Evolutionary conservation across 164 flowering plant species (phyloP), one percentile per base, ranked within the genome.

Genomic region (Umbilicus rupestris): DNA sequence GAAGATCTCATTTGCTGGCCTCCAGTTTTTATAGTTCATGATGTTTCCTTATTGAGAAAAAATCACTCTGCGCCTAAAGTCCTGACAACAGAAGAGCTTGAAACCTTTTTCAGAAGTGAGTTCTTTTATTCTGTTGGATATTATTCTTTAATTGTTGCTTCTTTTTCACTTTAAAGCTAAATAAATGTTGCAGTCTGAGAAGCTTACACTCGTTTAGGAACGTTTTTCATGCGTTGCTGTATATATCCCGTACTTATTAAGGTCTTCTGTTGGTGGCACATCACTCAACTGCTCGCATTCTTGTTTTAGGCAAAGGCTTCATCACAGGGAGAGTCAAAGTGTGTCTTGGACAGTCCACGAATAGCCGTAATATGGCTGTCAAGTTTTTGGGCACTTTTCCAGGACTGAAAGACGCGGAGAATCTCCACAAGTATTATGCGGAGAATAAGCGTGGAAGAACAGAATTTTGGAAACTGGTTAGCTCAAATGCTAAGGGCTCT

Each of bases 1-100:
- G 80, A 77, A 66, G 80, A 79, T 64, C 70, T 79, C 45, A 73
- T 79, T 19, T 72, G 77, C 44, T 79, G 83, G 83, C 83, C 83
- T 73, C 83, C 83, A 1, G 17, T 75, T 7, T 33, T 77, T 42
- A 45, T 79, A 47, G 46, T 79, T 68, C 80, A 71, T 57, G 74
- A 77, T 58, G 64, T 66, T 63, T 74, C 79, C 24, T 35, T 71
- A 47, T 67, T 62, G 41, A 64, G 71, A 26, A 66, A 52, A 33
- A 69, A 50, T 71, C 73, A 76, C 7, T 50, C 62, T 31, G 59
- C 66, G 1, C 70, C 66, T 74, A 69, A 68, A 24, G 75, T 74
- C 28, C 41, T 74, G 31, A 73, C 71, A 33, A 44, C 68, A 10
- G 82, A 79, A 67, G 68, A 41, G 62, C 63, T 79, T 26, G 75